A percentile compares a stretch with the other conserved stretches of the same genome.
phyloP scores from a whole-genome alignment of 768 basidiomycete species.

The Lyophyllum semitale region DNA sequence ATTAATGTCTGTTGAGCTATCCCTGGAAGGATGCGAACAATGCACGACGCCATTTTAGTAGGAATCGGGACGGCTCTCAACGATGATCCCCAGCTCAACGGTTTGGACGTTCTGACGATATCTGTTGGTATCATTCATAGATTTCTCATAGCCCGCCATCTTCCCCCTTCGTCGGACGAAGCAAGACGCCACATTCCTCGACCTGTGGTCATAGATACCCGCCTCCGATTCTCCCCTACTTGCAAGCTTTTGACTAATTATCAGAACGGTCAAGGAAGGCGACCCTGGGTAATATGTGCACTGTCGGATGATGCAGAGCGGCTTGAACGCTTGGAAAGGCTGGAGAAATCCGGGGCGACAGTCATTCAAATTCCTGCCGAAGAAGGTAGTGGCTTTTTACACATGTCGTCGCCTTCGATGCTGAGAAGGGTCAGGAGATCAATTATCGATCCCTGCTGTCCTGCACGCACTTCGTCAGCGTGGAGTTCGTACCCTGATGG shows the following conservation, averaged over 20 bases:
- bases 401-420: too few relatives aligned
- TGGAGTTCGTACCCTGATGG: constrained; percentile 83
- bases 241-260: constrained; percentile 77
- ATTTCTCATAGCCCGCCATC: constrained; percentile 49
- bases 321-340: constrained; percentile 36
- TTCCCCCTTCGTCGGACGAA: constrained; percentile 42
- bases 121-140: background rate
- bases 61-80: constrained; percentile 89
- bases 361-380: constrained; percentile 52
- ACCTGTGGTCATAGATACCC: constrained; percentile 83
- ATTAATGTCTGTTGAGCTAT: background rate
- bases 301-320: constrained; percentile 24
- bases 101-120: constrained; percentile 41
- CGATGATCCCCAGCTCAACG: constrained; percentile 94
- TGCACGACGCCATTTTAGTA: constrained; percentile 92
- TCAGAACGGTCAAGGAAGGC: constrained; percentile 54
- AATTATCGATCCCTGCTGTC: constrained; percentile 47
- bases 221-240: constrained; percentile 61
- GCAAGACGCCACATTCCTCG: constrained; percentile 58
- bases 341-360: constrained; percentile 69
- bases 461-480: constrained; percentile 53
- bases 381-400: constrained; percentile 31
- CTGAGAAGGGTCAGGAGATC: constrained; percentile 1
- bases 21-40: constrained; percentile 73
- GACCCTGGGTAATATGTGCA: constrained; percentile 74